Conservation (phyloP, 495 filamentous ascomycete genomes). For the Neurospora africana region DNA sequence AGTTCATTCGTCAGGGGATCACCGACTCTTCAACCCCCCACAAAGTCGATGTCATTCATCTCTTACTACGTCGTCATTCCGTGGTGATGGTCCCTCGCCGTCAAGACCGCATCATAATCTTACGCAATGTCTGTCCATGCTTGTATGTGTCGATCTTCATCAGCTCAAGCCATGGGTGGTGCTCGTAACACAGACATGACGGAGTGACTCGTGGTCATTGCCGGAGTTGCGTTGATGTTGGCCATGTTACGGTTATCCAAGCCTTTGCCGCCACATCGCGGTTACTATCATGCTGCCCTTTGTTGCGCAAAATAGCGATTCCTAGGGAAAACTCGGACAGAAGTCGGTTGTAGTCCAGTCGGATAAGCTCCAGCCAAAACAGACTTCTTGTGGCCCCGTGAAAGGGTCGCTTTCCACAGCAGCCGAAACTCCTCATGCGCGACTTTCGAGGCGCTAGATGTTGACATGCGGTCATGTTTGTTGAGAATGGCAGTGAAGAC, state of each 20-base stretch:
- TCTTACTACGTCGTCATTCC: not conserved
- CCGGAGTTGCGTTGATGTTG: not conserved
- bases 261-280: not conserved
- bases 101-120: not conserved
- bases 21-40: not conserved
- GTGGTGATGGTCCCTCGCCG: not conserved
- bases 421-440: not conserved
- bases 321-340: not conserved
- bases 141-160: not conserved
- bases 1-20: not conserved
- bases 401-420: not conserved
- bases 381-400: not conserved
- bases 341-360: not conserved
- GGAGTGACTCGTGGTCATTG: not conserved
- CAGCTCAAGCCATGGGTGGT: not conserved
- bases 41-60: not conserved
- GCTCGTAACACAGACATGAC: not conserved
- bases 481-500: not conserved
- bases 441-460: not conserved
- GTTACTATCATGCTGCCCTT: not conserved
- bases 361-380: not conserved
- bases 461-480: slow-evolving; percentile 1
- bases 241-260: not conserved
- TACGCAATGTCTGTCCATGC: not conserved
- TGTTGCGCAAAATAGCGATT: not conserved